phyloP scores from a whole-genome alignment of 768 basidiomycete species.

The Russula earlei region DNA sequence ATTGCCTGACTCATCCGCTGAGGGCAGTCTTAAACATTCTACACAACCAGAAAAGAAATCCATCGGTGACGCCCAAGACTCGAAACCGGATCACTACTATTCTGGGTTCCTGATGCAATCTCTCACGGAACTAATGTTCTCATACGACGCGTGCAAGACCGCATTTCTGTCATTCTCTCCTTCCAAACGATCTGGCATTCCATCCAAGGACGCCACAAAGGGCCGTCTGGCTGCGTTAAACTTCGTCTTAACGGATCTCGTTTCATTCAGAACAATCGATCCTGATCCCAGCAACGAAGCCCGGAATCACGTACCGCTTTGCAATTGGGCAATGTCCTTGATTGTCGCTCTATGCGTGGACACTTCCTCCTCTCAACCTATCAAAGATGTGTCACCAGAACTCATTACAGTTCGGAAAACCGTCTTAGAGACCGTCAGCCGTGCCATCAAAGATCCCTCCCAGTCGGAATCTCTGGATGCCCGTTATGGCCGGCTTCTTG shows the following conservation, averaged over 20 bases:
- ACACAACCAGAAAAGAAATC: background rate
- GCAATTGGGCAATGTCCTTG: constrained; percentile 84
- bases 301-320: constrained; percentile 50
- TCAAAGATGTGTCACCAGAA: constrained; percentile 71
- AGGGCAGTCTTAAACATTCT: background rate
- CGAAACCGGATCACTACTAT: constrained; percentile 36
- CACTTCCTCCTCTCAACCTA: constrained; percentile 49
- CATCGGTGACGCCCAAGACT: background rate
- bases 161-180: constrained; percentile 74
- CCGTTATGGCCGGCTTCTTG: constrained; percentile 82
- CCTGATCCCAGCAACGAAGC: constrained; percentile 47
- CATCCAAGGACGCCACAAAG: constrained; percentile 58
- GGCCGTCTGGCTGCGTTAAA: constrained; percentile 57
- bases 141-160: constrained; percentile 85
- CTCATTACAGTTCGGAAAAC: constrained; percentile 86
- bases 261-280: constrained; percentile 67
- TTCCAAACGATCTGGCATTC: constrained; percentile 49
- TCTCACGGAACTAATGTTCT: constrained; percentile 85
- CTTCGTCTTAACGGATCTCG: constrained; percentile 75
- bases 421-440: constrained; percentile 81
- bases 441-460: constrained; percentile 72
- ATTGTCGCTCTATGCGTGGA: constrained; percentile 93
- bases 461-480: constrained; percentile 48
- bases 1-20: background rate
- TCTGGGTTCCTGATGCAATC: constrained; percentile 84